These are phyloP conservation scores for Chlamydomonas applanata DNA, from an alignment of 139 green algal genomes.

Conservation along the genomic window DNA sequence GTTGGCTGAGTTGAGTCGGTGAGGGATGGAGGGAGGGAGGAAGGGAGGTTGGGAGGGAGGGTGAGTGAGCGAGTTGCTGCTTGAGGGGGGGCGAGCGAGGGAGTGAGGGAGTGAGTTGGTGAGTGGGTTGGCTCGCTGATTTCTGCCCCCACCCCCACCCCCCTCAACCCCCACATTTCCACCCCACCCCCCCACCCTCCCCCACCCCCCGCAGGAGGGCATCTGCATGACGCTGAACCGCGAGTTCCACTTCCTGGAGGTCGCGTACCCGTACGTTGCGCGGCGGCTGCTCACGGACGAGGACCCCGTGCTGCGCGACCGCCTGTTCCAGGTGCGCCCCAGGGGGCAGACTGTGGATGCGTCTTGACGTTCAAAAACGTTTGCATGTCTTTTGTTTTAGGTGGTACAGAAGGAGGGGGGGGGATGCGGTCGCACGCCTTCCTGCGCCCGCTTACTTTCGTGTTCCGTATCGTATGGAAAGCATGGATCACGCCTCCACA, in stretches of 20 bases:
- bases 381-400: too few relatives aligned
- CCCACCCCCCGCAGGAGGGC: conserved; percentile 72
- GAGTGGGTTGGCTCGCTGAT: background rate
- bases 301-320: conserved; percentile 88
- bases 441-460: too few relatives aligned
- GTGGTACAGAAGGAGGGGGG: too few relatives aligned
- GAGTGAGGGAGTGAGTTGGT: background rate
- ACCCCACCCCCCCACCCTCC: conserved; percentile 8
- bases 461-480: too few relatives aligned
- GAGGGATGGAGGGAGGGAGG: too few relatives aligned
- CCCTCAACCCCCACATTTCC: background rate
- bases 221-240: conserved; percentile 98
- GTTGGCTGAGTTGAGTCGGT: too few relatives aligned
- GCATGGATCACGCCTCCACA: too few relatives aligned
- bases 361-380: too few relatives aligned
- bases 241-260: conserved; percentile 97
- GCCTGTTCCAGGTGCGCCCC: conserved; percentile 82
- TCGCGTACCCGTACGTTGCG: conserved; percentile 87
- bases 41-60: too few relatives aligned
- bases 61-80: background rate
- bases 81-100: background rate
- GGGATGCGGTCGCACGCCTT: too few relatives aligned
- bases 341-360: too few relatives aligned
- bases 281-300: conserved; percentile 92
- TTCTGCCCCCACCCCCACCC: too few relatives aligned